A percentile compares a stretch with the other conserved stretches of the same genome.
Conservation (phyloP, 2,329 filamentous ascomycete genomes). For the Venturia aucupariae region DNA sequence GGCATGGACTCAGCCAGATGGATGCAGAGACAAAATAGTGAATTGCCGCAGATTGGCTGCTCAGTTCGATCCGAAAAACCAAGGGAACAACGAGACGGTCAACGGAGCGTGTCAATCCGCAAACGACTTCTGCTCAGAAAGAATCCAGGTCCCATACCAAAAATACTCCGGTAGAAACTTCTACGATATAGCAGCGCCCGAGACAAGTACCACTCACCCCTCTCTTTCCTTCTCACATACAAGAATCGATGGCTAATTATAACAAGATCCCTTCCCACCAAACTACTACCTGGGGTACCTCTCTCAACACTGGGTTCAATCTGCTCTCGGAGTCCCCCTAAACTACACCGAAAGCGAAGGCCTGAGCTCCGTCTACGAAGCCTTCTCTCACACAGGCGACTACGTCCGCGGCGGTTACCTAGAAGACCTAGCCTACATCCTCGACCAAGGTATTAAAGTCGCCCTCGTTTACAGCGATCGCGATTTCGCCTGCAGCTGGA, state of each 20-base stretch:
- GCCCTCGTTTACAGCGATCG: conserved; percentile 47
- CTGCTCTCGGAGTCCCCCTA: conserved; percentile 48
- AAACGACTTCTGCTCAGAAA: conserved; percentile 35
- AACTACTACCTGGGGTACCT: conserved; percentile 47
- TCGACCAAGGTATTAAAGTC: conserved; percentile 48
- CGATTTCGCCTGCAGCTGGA: conserved; percentile 49
- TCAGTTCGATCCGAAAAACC: conserved; percentile 41
- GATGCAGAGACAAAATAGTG: conserved; percentile 46
- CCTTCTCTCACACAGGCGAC: conserved; percentile 41
- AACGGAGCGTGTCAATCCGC: conserved; percentile 36
- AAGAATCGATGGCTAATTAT: not conserved
- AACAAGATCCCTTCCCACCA: conserved; percentile 21
- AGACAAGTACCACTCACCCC: conserved; percentile 29
- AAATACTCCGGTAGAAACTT: conserved; percentile 38
- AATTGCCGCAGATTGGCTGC: conserved; percentile 41
- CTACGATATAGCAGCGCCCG: conserved; percentile 48
- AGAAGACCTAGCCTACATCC: conserved; percentile 42
- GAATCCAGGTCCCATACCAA: conserved; percentile 38
- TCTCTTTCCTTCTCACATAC: not conserved
- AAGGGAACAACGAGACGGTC: conserved; percentile 28
- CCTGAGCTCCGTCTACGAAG: conserved; percentile 32
- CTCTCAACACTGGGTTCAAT: conserved; percentile 47
- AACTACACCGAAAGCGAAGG: conserved; percentile 44
- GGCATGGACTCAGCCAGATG: conserved; percentile 36
- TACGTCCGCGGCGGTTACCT: conserved; percentile 39